Evolutionary conservation across 2,329 filamentous ascomycete species (phyloP), one percentile per base, ranked within the genome.

Genomic region (Neofusicoccum sp.): DNA sequence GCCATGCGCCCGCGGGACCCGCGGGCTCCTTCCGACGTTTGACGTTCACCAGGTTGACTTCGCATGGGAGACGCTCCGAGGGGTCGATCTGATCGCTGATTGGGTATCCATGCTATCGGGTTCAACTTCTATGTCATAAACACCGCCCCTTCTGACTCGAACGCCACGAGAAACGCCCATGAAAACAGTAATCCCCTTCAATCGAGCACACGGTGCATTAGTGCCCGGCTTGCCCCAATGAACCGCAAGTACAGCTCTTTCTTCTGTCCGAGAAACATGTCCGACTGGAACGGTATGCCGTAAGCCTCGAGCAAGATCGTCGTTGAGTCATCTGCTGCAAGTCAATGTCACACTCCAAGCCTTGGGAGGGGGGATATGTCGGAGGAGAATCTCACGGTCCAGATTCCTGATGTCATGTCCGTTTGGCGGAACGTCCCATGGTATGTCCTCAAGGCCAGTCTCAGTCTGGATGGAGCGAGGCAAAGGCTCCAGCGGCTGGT

Each of bases 121-220:
- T n/a, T n/a, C n/a, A n/a, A n/a, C n/a, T n/a, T n/a, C n/a, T n/a
- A n/a, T n/a, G n/a, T n/a, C n/a, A n/a, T n/a, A n/a, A n/a, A n/a
- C n/a, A n/a, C n/a, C n/a, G n/a, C n/a, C n/a, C n/a, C n/a, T n/a
- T n/a, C n/a, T n/a, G n/a, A n/a, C n/a, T n/a, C n/a, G n/a, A 6
- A 41, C 1, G 6, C 6, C 11, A 8, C 2, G 2, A 9, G 6
- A 14, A 41, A 41, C 14, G 20, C n/a, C n/a, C n/a, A n/a, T n/a
- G n/a, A n/a, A n/a, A n/a, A n/a, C n/a, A n/a, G n/a, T n/a, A n/a
- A n/a, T n/a, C n/a, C 11, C 11, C 12, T 28, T 58, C 41, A 58
- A 14, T 69, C 68, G 30, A 70, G 53, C 31, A 69, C 68, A 9
- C 65, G 65, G 61, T 69, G 67, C 68, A 70, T 70, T n/a, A 67